Evolutionary conservation across 495 filamentous ascomycete species (phyloP).

Genomic region (Aspergillus hancockii): DNA sequence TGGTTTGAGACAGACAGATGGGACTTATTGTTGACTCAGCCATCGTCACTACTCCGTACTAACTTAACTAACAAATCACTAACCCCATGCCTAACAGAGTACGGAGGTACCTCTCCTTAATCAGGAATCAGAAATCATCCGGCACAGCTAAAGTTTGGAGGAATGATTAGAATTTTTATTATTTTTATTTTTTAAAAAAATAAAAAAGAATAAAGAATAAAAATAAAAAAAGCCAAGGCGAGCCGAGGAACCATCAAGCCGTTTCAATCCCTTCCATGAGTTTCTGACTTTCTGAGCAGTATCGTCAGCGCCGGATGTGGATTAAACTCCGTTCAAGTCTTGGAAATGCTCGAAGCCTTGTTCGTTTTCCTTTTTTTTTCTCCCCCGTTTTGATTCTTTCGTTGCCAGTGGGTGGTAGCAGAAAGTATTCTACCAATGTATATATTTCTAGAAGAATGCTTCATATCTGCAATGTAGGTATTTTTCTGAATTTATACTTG

Average conservation of each 20-base stretch:
- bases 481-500: too few species aligned
- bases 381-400: neutral
- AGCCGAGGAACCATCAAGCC: neutral
- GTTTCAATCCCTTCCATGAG: neutral
- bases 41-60: slow-evolving; percentile 2
- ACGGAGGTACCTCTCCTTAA: neutral
- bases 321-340: neutral
- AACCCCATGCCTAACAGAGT: neutral
- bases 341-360: neutral
- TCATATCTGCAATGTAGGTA: too few species aligned
- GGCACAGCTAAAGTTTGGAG: neutral
- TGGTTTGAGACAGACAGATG: slow-evolving; percentile 8
- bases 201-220: neutral
- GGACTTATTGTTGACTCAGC: neutral
- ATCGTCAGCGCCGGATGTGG: neutral
- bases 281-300: neutral
- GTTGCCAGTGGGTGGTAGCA: too few species aligned
- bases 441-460: too few species aligned
- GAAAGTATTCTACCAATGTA: too few species aligned
- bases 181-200: neutral
- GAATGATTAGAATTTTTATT: neutral
- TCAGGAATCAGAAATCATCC: slow-evolving; percentile 4
- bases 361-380: neutral
- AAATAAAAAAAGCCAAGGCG: neutral
- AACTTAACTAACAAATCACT: neutral